These are phyloP conservation scores for Aureoboletus auriporus DNA, from an alignment of 768 basidiomycete genomes.

Conservation along the genomic window DNA sequence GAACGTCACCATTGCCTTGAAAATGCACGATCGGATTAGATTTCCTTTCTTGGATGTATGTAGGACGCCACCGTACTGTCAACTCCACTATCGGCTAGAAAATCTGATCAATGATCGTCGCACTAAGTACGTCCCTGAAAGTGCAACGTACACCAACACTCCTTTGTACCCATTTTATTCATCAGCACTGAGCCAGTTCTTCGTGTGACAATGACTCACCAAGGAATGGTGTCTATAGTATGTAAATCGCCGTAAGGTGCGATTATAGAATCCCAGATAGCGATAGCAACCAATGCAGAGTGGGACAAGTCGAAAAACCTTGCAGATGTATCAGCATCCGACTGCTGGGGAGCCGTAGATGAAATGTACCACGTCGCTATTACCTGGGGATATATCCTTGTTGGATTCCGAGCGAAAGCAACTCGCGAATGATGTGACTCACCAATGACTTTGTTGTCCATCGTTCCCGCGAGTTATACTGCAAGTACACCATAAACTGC, in stretches of 20 bases:
- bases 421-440: background rate
- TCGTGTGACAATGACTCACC: conserved; percentile 8
- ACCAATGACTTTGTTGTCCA: conserved; percentile 19
- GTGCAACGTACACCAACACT: conserved; percentile 19
- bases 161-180: conserved; percentile 4
- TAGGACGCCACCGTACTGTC: conserved; percentile 11
- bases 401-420: background rate
- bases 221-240: conserved; percentile 15
- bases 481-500: conserved; percentile 25
- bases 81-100: conserved; percentile 17
- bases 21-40: background rate
- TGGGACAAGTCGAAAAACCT: conserved; percentile 26
- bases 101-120: background rate
- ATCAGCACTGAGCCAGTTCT: background rate
- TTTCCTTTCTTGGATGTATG: background rate
- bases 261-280: conserved; percentile 25
- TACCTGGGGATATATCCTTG: conserved; percentile 8
- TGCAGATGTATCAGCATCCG: background rate
- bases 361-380: conserved; percentile 16
- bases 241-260: conserved; percentile 14
- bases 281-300: conserved; percentile 16
- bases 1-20: conserved; percentile 25
- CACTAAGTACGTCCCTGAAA: background rate
- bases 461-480: conserved; percentile 11
- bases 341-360: background rate